phyloP scores from a whole-genome alignment of 352 stramenopile species.

The Globisporangium cylindrosporum region DNA sequence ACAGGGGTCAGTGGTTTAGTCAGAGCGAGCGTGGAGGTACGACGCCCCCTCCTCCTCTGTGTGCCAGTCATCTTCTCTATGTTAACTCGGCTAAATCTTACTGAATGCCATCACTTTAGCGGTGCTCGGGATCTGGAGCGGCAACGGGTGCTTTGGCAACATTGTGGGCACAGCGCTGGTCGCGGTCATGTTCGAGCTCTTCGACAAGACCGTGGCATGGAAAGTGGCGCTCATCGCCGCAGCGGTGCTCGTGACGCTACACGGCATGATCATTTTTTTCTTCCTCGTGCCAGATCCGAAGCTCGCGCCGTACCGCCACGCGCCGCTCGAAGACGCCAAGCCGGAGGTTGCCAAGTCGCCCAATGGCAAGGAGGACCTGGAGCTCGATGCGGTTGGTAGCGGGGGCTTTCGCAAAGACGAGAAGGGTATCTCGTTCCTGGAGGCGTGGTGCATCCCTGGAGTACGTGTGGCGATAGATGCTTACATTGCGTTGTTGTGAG shows the following conservation, averaged over 20 bases:
- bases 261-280: slow-evolving; percentile 85
- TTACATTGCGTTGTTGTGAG: not conserved
- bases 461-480: slow-evolving; percentile 24
- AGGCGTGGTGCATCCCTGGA: slow-evolving; percentile 78
- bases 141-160: slow-evolving; percentile 96
- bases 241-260: slow-evolving; percentile 77
- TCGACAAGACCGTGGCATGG: slow-evolving; percentile 81
- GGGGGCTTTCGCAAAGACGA: slow-evolving; percentile 36
- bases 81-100: not conserved
- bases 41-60: not conserved
- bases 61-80: not conserved
- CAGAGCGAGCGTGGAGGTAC: slow-evolving; percentile 61
- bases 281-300: slow-evolving; percentile 76
- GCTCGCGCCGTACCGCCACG: slow-evolving; percentile 52
- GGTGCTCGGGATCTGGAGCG: slow-evolving; percentile 95
- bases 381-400: slow-evolving; percentile 13
- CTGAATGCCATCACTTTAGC: slow-evolving; percentile 28
- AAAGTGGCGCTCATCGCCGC: slow-evolving; percentile 89
- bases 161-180: slow-evolving; percentile 91
- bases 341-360: slow-evolving; percentile 32
- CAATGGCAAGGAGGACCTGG: slow-evolving; percentile 22
- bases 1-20: slow-evolving; percentile 94
- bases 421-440: slow-evolving; percentile 90
- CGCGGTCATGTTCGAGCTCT: slow-evolving; percentile 69
- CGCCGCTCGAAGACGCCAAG: slow-evolving; percentile 44